Base-by-base conservation (phyloP, 2,329 filamentous ascomycete genomes). In the Apiospora saccharicola region DNA sequence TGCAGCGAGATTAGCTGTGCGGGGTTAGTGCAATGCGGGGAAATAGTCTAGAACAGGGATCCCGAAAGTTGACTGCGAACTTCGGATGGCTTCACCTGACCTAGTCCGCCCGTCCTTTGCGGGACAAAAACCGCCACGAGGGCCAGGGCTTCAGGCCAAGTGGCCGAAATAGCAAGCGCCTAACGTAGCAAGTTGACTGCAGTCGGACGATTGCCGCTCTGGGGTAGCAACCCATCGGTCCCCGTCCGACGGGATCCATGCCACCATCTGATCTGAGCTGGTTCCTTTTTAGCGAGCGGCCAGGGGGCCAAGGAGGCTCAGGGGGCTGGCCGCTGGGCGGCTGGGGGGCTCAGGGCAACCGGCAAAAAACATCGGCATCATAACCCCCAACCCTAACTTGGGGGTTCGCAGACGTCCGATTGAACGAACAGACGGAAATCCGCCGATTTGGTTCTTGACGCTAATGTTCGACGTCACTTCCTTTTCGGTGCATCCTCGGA, bases 11-110 rank as follows among this genome's bases (percentile, higher is more conserved):
- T 41, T 64, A 41, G 57, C 30, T 61, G 57, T 41, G 57, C 57
- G 57, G 57, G 57, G 57, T 64, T 37, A 34, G 57, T 64, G 34
- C 34, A 41, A 64, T 64, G 57, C 57, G 57, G 57, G 57, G 57
- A 34, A 57, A 26, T 51, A 41, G 30, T 64, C 57, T 64, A n/a
- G 57, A 64, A 64, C 57, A 41, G 34, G 34, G 19, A 37, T 64
- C 19, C 51, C 51, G 51, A 57, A 34, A 34, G 14, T 22, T 22
- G 51, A 8, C 16, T 8, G 22, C 4, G 30, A 61, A 37, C 30
- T 12, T n/a, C 53, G 53, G 53, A 37, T 61, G 30, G 10, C 53
- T 61, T 61, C 53, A 61, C 6, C 30, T 34, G 53, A 61, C 19
- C 53, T 37, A 61, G 24, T 26, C 51, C 7, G 10, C 51, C 51